Base-by-base conservation (phyloP, 2,329 filamentous ascomycete species). In the Helicocarpus griseus region DNA sequence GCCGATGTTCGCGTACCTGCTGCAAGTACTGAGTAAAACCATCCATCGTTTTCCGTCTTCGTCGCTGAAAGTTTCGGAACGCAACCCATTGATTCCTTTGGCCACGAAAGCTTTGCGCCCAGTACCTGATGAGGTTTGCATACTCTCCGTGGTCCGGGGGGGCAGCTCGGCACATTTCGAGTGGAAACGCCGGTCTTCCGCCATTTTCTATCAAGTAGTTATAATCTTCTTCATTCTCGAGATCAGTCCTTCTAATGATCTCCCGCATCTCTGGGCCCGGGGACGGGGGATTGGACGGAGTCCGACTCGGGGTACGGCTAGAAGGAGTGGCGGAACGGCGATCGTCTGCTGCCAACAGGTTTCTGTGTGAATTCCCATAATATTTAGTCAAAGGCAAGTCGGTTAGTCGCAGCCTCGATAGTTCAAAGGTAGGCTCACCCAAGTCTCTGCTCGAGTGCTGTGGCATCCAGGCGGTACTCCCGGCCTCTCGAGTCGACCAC, bases 1-100 rank as follows among this genome's bases (percentile, higher is more conserved):
- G 1, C 9, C 51, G 51, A 39, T 50, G 22, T 26, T 50, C 40
- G 11, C 24, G 31, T 11, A 50, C 49, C 13, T 43, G 17, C 40
- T 50, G 38, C 17, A 22, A 14, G n/a, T 44, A 50, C 19, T 38
- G 9, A 11, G 36, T 35, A n/a, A 50, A 50, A n/a, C 5, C 13
- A 21, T 45, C 29, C n/a, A 26, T 22, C 13, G 36, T 28, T 17
- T 19, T 28, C 19, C 49, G 49, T 2, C 17, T 21, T 24, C 21
- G 5, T n/a, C n/a, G 28, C 21, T 50, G 49, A 19, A 33, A 35
- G 13, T 35, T 28, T 44, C 40, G 49, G 26, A 50, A 50, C 4
- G 1, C 2, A 17, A 19, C 9, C 49, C 49, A 50, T 21, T n/a
- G 13, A 5, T 17, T n/a, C 28, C 22, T 31, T 45, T 50, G 38